Conservation (phyloP, 129 eudicot species). For the Solidago caesia region DNA sequence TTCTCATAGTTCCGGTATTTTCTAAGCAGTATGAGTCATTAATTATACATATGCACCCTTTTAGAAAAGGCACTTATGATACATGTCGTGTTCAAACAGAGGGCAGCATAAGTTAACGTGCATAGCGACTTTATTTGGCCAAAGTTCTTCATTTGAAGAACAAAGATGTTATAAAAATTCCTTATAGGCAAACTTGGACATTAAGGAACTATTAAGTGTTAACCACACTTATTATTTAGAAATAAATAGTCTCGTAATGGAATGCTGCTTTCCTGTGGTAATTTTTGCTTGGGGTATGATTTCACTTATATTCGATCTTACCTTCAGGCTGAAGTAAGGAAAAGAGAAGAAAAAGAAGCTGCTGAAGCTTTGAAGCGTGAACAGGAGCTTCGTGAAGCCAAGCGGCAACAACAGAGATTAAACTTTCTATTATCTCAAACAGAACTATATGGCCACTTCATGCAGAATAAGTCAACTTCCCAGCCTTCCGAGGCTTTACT, state of each 20-base stretch:
- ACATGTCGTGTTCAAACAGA: not conserved
- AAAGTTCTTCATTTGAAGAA: not conserved
- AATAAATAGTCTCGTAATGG: not conserved
- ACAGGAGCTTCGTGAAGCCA: constrained; percentile 97
- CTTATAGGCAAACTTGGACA: not conserved
- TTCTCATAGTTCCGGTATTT: not conserved
- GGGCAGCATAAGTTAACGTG: not conserved
- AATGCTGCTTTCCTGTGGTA: not conserved
- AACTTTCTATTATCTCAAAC: constrained; percentile 87
- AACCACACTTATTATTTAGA: not conserved
- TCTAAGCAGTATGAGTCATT: not conserved
- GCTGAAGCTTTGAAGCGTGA: constrained; percentile 97
- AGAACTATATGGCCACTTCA: constrained; percentile 95
- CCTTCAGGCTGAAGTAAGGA: constrained; percentile 87
- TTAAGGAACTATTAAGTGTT: not conserved
- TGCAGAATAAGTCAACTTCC: constrained; percentile 78
- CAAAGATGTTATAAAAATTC: not conserved
- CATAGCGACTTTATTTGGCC: not conserved
- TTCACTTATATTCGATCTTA: constrained; percentile 17
- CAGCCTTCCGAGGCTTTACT: constrained; percentile 50
- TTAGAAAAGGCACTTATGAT: not conserved
- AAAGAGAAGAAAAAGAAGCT: constrained; percentile 96
- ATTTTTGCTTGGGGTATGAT: constrained; percentile 19
- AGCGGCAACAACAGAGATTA: constrained; percentile 85
- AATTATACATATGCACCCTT: not conserved